Conservation (phyloP, 2,329 filamentous ascomycete genomes). For the Aureobasidium lini region DNA sequence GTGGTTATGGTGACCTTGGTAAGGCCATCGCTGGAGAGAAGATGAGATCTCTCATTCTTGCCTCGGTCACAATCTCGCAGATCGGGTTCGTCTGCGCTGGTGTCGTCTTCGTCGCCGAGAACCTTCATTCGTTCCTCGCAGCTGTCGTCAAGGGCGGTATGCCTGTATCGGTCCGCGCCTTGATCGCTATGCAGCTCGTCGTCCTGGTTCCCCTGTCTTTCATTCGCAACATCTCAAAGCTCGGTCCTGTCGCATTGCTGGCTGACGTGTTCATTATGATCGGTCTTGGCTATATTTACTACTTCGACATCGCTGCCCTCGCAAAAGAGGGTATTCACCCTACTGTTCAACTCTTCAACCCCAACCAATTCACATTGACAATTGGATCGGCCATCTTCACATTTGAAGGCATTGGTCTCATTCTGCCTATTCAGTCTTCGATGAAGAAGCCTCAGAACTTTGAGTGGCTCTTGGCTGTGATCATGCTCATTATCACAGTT, state of each 20-base stretch:
- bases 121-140: constrained; percentile 58
- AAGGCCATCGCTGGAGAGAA: constrained; percentile 55
- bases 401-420: constrained; percentile 70
- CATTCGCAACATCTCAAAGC: constrained; percentile 68
- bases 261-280: constrained; percentile 67
- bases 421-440: constrained; percentile 67
- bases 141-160: constrained; percentile 46
- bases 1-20: constrained; percentile 69
- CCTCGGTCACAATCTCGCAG: constrained; percentile 66
- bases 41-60: constrained; percentile 59
- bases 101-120: constrained; percentile 71
- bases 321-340: constrained; percentile 49
- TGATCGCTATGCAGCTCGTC: constrained; percentile 61
- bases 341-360: constrained; percentile 63
- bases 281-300: constrained; percentile 66
- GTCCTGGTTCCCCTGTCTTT: constrained; percentile 59
- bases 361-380: constrained; percentile 59
- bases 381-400: constrained; percentile 70
- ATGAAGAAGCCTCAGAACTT: constrained; percentile 67
- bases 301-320: constrained; percentile 56
- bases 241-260: constrained; percentile 60
- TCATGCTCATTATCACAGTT: constrained; percentile 67
- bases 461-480: constrained; percentile 54
- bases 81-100: constrained; percentile 72
- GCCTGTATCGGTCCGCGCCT: constrained; percentile 47